Percentiles rank a stretch among this genome's conserved stretches.
Evolutionary conservation across 441 rosid species (phyloP).

Genomic region (Corymbia calophylla): DNA sequence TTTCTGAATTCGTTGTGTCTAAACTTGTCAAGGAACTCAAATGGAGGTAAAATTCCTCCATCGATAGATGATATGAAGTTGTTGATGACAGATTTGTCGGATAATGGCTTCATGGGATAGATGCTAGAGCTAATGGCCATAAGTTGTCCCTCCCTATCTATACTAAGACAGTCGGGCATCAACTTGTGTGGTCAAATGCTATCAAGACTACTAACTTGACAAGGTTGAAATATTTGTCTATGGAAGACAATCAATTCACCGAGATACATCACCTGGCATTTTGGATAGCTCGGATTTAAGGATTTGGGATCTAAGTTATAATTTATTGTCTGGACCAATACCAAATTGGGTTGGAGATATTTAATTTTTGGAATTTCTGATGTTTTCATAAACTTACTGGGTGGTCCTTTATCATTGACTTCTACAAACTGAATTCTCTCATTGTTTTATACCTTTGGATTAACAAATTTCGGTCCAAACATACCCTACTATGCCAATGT

Average conservation of each 20-base stretch:
- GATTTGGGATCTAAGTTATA: not conserved
- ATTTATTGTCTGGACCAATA: not conserved
- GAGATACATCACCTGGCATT: not conserved
- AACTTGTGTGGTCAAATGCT: not conserved
- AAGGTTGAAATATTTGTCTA: not conserved
- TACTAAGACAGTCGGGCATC: not conserved
- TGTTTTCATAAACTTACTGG: not conserved
- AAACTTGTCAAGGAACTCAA: not conserved
- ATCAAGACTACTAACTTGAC: not conserved
- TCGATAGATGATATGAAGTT: not conserved
- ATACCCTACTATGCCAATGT: not conserved
- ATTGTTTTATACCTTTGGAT: not conserved
- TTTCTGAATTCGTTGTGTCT: not conserved
- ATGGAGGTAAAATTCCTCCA: not conserved
- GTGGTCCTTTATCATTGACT: not conserved
- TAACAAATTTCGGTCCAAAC: not conserved
- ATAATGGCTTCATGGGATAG: not conserved
- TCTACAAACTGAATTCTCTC: not conserved
- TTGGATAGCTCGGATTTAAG: not conserved
- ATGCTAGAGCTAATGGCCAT: not conserved
- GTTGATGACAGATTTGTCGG: not conserved
- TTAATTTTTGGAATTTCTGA: not conserved
- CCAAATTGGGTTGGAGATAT: not conserved
- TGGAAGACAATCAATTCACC: not conserved
- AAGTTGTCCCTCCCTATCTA: not conserved